Base-by-base conservation (phyloP, 2,329 filamentous ascomycete species). In the Magnaporthiopsis incrustans region DNA sequence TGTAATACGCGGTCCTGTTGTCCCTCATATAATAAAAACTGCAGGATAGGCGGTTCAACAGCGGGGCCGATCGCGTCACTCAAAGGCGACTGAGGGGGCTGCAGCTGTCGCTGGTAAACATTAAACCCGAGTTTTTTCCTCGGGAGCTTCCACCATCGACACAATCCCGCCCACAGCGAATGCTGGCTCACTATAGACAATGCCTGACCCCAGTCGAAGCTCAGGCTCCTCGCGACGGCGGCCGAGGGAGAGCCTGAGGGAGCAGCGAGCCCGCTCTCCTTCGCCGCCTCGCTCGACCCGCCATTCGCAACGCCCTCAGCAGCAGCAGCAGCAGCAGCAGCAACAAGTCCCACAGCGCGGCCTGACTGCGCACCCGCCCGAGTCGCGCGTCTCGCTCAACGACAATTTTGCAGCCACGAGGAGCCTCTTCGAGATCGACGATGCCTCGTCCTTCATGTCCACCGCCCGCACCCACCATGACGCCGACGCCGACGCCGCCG, bases 351-450 rank as follows among this genome's bases (percentile, higher is more conserved):
- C 35, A 3, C 30, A 30, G 14, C 63, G 59, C 50, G 63, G 58
- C 22, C 69, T 77, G 58, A 73, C 38, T 5, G 38, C 18, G 38
- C 38, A 75, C 33, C 73, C 76, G 35, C 71, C 71, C n/a, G 73
- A 73, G 15, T 81, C 78, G 32, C 77, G 79, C 59, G 78, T 77
- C 71, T 82, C 80, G 3, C 72, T 82, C 60, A 77, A 75, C 59
- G 78, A 81, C 59, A 78, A 82, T 64, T 82, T 82, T 65, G 78
- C 80, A 26, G 71, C 77, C 50, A 82, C 80, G 7, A 72, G 78
- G 38, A 74, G 73, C 60, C 79, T 81, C 65, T 78, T 77, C 61
- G 78, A 80, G 60, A 79, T 81, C 64, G 80, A 82, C 68, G 80
- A 82, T 66, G 76, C 73, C 26, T 79, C 77, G 57, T 81, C 79